Base-by-base conservation (phyloP, 352 stramenopile species). In the Phytophthora palmivora region DNA sequence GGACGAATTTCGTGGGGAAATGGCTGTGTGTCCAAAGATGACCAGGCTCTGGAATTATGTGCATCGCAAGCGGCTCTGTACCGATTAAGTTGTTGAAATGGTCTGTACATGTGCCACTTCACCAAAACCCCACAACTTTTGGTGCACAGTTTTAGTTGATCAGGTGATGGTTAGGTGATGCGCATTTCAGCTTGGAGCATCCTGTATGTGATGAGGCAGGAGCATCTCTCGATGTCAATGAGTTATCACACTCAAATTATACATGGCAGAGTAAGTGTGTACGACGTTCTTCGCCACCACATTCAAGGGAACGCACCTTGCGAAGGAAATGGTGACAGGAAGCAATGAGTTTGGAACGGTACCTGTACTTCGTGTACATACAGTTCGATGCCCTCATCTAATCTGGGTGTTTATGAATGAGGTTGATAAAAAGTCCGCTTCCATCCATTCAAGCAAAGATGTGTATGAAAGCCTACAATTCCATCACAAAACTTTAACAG, bases 371-470 rank as follows among this genome's bases (percentile, higher is more conserved):
- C n/a, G n/a, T n/a, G n/a, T n/a, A n/a, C 28, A 64, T 64, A 65
- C 57, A 65, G 57, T 65, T 65, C 38, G 45, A 10, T 34, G 18
- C 51, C 36, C 46, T 64, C 56, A 51, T 63, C 56, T 28, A 57
- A 64, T 58, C 56, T 41, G 37, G 38, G 46, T 58, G 47, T 62
- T 58, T 51, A 64, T 58, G 45, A 10, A 24, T 6, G 12, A 28
- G 16, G 19, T 19, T 45, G 41, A 45, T 47, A 64, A 11, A 64
- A 64, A 58, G 57, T 21, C 44, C 57, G 59, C 28, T 21, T 26
- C 19, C 21, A 38, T 53, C 32, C 28, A 60, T 59, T 44, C 30
- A 50, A 26, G 6, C 9, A 15, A 38, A 58, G 16, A 48, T 47
- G 34, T 18, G 19, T n/a, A 28, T n/a, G 15, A 37, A 36, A 33